A percentile compares a stretch with the other conserved stretches of the same genome.
phyloP scores from a whole-genome alignment of 257 asterid species.

The Osmanthus fragrans region DNA sequence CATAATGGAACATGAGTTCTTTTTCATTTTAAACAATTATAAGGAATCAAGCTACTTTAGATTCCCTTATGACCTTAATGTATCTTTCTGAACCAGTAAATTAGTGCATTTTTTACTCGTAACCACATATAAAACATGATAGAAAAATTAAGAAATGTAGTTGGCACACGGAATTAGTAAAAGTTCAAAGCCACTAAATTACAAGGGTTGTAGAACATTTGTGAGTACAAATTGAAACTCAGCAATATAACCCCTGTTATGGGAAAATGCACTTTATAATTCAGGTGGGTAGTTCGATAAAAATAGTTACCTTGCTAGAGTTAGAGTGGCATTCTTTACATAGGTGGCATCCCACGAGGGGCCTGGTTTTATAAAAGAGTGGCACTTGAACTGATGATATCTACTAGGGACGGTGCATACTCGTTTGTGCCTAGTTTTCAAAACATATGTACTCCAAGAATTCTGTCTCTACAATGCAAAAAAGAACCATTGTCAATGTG shows the following conservation, averaged over 20 bases:
- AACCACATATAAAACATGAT: background rate
- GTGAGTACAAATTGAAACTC: background rate
- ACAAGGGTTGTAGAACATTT: background rate
- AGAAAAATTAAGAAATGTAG: background rate
- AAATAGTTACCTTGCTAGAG: constrained; percentile 60
- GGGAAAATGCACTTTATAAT: background rate
- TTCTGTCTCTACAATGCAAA: constrained; percentile 46
- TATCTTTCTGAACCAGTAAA: background rate
- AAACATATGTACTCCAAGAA: constrained; percentile 57
- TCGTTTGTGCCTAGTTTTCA: constrained; percentile 44
- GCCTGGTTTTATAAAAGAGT: constrained; percentile 56
- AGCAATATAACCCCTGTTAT: background rate
- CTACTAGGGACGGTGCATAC: constrained; percentile 40
- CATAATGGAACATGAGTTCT: background rate
- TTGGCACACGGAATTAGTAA: constrained; percentile 7
- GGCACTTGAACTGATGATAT: constrained; percentile 56
- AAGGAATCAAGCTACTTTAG: background rate
- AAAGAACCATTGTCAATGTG: constrained; percentile 20
- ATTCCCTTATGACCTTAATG: background rate
- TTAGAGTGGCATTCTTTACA: constrained; percentile 59
- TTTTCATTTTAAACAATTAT: constrained; percentile 1
- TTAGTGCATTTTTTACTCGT: background rate
- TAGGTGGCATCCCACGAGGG: constrained; percentile 45
- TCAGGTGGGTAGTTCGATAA: constrained; percentile 15
- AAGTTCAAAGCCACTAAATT: constrained; percentile 8